These are phyloP conservation scores for Cunninghamia lanceolata DNA, from an alignment of 75 land plant genomes.

Conservation along the genomic window DNA sequence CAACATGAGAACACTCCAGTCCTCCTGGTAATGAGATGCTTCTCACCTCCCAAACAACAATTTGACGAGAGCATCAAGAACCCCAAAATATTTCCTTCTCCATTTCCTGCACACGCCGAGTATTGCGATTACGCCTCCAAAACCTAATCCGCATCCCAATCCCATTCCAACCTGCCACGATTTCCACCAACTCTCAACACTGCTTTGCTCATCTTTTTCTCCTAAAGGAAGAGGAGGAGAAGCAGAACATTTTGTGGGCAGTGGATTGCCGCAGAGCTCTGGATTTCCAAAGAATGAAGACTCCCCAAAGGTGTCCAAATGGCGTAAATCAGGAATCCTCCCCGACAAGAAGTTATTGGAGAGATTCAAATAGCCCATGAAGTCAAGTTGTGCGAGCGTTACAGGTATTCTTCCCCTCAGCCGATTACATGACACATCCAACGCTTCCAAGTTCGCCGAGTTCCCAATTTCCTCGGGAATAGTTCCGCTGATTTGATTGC, in stretches of 20 bases:
- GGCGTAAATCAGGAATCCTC: not conserved
- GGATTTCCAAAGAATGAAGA: conserved; percentile 6
- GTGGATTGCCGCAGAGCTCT: conserved; percentile 11
- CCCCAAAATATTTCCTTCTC: not conserved
- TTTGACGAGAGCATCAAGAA: not conserved
- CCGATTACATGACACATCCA: conserved; percentile 16
- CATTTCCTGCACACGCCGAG: not conserved
- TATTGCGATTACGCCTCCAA: not conserved
- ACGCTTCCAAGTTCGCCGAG: not conserved
- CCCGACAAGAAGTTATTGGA: conserved; percentile 20
- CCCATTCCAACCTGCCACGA: not conserved
- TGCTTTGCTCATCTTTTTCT: not conserved
- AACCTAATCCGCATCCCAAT: not conserved
- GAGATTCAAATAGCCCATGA: conserved; percentile 9
- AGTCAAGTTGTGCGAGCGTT: not conserved
- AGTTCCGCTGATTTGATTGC: conserved; percentile 5
- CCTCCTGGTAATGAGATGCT: too few relatives aligned
- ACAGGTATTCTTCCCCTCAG: conserved; percentile 4
- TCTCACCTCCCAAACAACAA: too few relatives aligned
- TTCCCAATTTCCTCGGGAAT: conserved; percentile 1
- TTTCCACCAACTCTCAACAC: not conserved
- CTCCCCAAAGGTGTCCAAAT: conserved; percentile 1
- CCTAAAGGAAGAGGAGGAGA: not conserved
- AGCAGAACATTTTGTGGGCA: not conserved
- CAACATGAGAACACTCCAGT: too few relatives aligned